Base-by-base conservation (phyloP, 352 stramenopile species). In the Vaucheria bursata region DNA sequence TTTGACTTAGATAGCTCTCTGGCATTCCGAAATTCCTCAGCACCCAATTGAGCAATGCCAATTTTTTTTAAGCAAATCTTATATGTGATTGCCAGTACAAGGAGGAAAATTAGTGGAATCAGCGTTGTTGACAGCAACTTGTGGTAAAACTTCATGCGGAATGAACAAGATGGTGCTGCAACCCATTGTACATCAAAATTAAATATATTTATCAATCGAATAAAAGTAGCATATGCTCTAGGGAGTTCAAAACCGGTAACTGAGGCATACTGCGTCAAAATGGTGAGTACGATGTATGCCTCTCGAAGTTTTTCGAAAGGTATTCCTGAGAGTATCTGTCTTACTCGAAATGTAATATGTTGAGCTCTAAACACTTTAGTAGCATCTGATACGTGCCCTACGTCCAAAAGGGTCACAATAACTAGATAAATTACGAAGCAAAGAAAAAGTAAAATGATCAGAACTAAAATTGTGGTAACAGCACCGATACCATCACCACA, bases 231-330 rank as follows among this genome's bases (percentile, higher is more conserved):
- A 59, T 77, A 82, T n/a, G 59, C 37, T 0, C 1, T 0, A 5
- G 77, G 77, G 3, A 79, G 68, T 38, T 40, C 39, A 0, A 74
- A 34, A 2, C 49, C 53, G 3, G 77, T 75, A 40, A 82, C 71
- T 50, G 71, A 67, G 32, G 67, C 18, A 38, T 79, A 82, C 70
- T 82, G 77, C 7, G 71, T 82, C 32, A 82, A 6, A 33, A 82
- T 73, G 70, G 77, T 69, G 29, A 75, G 74, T 6, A 82, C 77
- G 8, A 82, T 53, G 36, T 79, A 74, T 34, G 77, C 70, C 1
- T 69, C 74, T 39, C 75, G 65, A 1, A 72, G 32, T 40, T 37
- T 34, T 1, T 36, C 65, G 1, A 25, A 38, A 29, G 40, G 6
- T 7, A 37, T 4, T 7, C 1, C 6, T 25, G 32, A 1, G 31